Percentiles rank a stretch among this genome's conserved stretches.
Evolutionary conservation across 1,139 yeast species (phyloP).

Genomic region (Starmera stellimalicola): DNA sequence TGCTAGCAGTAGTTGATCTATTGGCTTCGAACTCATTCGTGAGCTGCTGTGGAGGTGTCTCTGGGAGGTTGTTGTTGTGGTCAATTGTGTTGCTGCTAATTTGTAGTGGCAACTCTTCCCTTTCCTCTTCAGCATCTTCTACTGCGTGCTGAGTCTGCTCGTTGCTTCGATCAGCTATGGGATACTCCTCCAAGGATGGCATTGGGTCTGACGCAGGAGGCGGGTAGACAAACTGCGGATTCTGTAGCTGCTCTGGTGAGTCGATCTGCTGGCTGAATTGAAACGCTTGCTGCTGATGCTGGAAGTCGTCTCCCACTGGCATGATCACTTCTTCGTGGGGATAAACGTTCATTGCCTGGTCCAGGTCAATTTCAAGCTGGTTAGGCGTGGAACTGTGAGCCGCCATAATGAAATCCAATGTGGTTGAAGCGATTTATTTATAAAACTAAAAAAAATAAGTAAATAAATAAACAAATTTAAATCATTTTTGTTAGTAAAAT

Average conservation of each 20-base stretch:
- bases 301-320: neutral
- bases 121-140: no score
- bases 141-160: no score
- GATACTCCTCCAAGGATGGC: no score
- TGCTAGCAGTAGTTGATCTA: conserved; percentile 6
- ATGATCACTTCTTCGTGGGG: neutral
- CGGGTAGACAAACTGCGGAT: neutral
- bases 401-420: no score
- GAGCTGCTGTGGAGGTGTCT: neutral
- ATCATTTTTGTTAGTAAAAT: no score
- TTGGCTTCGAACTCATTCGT: conserved; percentile 2
- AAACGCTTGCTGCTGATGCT: neutral
- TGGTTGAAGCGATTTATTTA: no score
- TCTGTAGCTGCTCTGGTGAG: neutral
- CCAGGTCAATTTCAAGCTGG: conserved; percentile 16
- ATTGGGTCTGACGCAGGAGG: no score
- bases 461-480: no score
- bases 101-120: no score
- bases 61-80: neutral
- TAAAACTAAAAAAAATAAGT: no score
- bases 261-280: neutral
- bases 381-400: no score
- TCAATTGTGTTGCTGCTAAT: neutral
- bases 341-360: conserved; percentile 11
- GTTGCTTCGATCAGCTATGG: no score